A percentile compares a stretch with the other conserved stretches of the same genome.
Conservation (phyloP, 257 asterid genomes). For the Solanum infundibuliforme region DNA sequence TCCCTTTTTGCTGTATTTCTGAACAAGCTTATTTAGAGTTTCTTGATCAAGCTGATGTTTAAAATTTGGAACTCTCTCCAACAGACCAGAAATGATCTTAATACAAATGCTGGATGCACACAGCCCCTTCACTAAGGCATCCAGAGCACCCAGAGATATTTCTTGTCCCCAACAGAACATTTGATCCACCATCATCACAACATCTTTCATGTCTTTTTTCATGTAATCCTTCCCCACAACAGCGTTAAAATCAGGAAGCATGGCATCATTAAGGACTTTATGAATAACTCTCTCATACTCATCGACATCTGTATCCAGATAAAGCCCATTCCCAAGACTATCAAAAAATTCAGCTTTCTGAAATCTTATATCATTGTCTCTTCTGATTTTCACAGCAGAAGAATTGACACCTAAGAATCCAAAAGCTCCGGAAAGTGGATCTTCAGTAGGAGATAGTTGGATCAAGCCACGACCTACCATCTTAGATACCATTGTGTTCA, state of each 20-base stretch:
- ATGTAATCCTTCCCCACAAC: constrained; percentile 16
- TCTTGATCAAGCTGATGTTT: constrained; percentile 40
- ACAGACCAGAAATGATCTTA: constrained; percentile 23
- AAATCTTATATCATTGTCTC: constrained; percentile 55
- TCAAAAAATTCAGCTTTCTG: constrained; percentile 65
- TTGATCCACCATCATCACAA: constrained; percentile 34
- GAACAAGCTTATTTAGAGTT: constrained; percentile 52
- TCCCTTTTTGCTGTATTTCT: constrained; percentile 46
- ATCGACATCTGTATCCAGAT: constrained; percentile 63
- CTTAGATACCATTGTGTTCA: constrained; percentile 35
- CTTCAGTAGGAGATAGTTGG: constrained; percentile 29
- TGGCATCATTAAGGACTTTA: constrained; percentile 50
- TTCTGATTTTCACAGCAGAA: constrained; percentile 55
- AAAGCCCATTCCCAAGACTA: constrained; percentile 88
- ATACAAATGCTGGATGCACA: constrained; percentile 23
- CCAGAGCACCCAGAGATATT: constrained; percentile 29
- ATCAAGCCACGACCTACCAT: constrained; percentile 44
- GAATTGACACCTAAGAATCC: constrained; percentile 44
- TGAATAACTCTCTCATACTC: constrained; percentile 38
- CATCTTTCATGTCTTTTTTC: constrained; percentile 16
- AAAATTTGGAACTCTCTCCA: constrained; percentile 26
- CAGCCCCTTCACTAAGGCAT: constrained; percentile 32
- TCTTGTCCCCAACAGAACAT: constrained; percentile 77
- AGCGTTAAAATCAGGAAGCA: constrained; percentile 58
- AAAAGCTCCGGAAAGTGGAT: constrained; percentile 48